Evolutionary conservation across 352 stramenopile genomes (phyloP), one percentile per base, ranked within the genome.

Genomic region (Phytophthora citricola): DNA sequence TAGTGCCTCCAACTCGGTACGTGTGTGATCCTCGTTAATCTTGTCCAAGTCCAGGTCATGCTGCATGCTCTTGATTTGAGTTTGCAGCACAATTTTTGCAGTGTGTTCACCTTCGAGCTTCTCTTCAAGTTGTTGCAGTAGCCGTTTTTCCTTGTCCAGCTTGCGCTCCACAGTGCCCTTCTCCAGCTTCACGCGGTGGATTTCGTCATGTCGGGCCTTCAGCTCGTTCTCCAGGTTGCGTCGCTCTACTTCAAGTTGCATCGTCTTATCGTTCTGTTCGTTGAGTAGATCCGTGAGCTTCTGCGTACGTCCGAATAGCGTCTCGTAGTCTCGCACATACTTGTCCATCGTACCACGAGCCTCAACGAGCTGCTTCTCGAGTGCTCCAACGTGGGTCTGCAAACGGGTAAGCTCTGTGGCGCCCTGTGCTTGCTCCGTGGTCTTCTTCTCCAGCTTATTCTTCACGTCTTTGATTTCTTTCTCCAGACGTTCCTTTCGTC

Each of bases 241-340:
- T 32, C 86, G 75, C 64, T 93, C 84, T 3, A 94, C 78, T 75
- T 94, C 84, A 20, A 95, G 75, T 32, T 93, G 81, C 81, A 92
- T 89, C 10, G 85, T 87, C 62, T 91, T 92, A 71, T 95, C 87
- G 56, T 78, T 95, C 51, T 98, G 93, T 58, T 98, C 91, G 45
- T 98, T 97, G 8, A 98, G 76, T 31, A 98, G 60, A 22, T 97
- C 89, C n/a, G 89, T 97, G 40, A 98, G 75, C 69, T 98, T 98
- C 56, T 98, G 92, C 40, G 85, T 97, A 31, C 88, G 85, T 4
- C 79, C 83, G 61, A 95, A 98, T 22, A 97, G 83, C 51, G 89
- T 90, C 73, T 97, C 94, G 73, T 97, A 98, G 81, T 98, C 94
- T 54, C 88, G 90, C 36, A 96, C 82, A 76, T 97, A 97, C 68